Evolutionary conservation across 257 asterid genomes (phyloP).

Genomic region (Fraxinus cuspidata): DNA sequence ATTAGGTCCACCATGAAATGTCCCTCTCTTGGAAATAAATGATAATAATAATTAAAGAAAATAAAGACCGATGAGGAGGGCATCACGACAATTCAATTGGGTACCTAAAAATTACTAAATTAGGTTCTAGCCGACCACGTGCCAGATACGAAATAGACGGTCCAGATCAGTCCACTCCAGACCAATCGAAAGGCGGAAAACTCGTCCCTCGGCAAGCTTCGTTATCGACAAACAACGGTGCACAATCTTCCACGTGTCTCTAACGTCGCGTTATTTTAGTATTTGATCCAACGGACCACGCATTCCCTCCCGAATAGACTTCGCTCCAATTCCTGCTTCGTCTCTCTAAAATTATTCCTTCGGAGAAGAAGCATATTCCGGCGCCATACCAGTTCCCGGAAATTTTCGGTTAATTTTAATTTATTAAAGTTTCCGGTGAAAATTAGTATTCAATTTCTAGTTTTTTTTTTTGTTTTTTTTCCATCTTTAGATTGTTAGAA

Average conservation of each 20-base stretch:
- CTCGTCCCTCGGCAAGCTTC: slow-evolving; percentile 19
- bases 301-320: slow-evolving; percentile 24
- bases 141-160: slow-evolving; percentile 43
- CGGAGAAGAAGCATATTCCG: slow-evolving; percentile 28
- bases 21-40: neutral
- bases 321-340: slow-evolving; percentile 14
- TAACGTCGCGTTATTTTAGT: slow-evolving; percentile 46
- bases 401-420: neutral
- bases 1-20: neutral
- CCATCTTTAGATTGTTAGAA: neutral
- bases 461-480: neutral
- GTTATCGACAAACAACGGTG: slow-evolving; percentile 59
- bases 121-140: slow-evolving; percentile 43
- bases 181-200: slow-evolving; percentile 47
- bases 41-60: neutral
- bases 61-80: neutral
- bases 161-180: slow-evolving; percentile 40
- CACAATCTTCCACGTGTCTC: slow-evolving; percentile 50
- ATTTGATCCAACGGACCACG: slow-evolving; percentile 63
- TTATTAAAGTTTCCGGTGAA: neutral
- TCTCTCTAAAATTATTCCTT: neutral
- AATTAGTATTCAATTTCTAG: neutral
- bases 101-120: slow-evolving; percentile 10
- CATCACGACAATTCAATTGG: neutral
- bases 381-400: slow-evolving; percentile 21